Evolutionary conservation across 306 rosid species (phyloP).

Genomic region (Fragaria iinumae): DNA sequence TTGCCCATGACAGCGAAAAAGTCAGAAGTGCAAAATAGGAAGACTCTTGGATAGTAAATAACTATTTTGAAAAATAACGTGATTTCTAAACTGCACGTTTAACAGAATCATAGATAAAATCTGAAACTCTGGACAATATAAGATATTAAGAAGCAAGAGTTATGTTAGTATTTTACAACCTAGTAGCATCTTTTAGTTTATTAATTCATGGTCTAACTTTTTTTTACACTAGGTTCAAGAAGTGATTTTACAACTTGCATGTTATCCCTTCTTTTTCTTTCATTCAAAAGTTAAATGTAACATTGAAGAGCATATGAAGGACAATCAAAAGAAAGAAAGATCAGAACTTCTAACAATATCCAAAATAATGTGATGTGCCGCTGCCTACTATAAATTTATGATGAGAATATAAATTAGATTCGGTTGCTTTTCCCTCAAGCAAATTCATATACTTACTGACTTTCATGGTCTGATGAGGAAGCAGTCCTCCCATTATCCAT

Average conservation of each 20-base stretch:
- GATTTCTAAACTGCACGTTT: not conserved
- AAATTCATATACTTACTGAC: slow-evolving; percentile 64
- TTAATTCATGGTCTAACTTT: not conserved
- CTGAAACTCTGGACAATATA: not conserved
- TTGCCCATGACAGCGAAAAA: not conserved
- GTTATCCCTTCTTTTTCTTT: not conserved
- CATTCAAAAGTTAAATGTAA: not conserved
- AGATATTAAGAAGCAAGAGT: not conserved
- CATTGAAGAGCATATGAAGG: not conserved
- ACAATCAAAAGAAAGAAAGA: not conserved
- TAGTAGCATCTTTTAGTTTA: not conserved
- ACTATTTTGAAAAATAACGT: not conserved
- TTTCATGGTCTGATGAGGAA: slow-evolving; percentile 95
- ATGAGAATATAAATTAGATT: not conserved
- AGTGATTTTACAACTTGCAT: not conserved
- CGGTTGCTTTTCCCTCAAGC: not conserved
- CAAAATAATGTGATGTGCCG: not conserved
- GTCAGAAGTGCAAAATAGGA: not conserved
- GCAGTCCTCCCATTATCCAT: slow-evolving; percentile 97
- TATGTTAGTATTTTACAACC: not conserved
- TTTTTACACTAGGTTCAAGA: not conserved
- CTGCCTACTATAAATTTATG: not conserved
- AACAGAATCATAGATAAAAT: not conserved
- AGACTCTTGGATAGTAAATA: not conserved
- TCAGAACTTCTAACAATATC: not conserved